Evolutionary conservation across 2,329 filamentous ascomycete species (phyloP), one percentile per base, ranked within the genome.

Genomic region (Paracoccidioides lutzii): DNA sequence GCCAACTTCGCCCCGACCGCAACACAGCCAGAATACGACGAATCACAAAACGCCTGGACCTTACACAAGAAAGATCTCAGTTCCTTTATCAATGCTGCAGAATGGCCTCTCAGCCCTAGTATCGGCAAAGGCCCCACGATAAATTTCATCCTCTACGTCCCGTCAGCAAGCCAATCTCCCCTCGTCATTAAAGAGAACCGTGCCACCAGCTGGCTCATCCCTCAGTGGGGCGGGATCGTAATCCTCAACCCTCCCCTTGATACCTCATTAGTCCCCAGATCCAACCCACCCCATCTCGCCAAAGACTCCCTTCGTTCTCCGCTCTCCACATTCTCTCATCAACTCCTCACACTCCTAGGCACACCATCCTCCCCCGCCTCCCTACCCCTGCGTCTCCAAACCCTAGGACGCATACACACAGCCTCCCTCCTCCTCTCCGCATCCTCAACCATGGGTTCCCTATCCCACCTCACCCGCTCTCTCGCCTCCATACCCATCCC

Each of bases 61-160:
- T 74, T 98, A 40, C 83, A 81, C 64, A 90, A 89, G 67, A 87
- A 95, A 63, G 90, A 95, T 64, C 78, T 98, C 1, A 89, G 88
- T 41, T 90, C 88, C 1, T 98, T 98, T 66, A 90, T 98, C 71
- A 98, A 98, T 65, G 90, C 91, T 2, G 93, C 93, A 2, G 93
- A 98, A 73, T 98, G 93, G 93, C 93, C 93, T 0, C 73, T 98
- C 2, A 95, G 87, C 59, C 91, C 91, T 0, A 95, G 89, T 56
- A 97, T 98, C 62, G 93, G 90, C 44, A 83, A 82, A 15, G 91
- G 91, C 0, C 93, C 93, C 0, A 98, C 93, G 0, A 84, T 98
- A 66, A 97, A 98, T 71, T 97, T 98, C 67, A 84, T 97, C 56
- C 78, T 97, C 33, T 98, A 93, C 65, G 83, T 94, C 6, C 89